A percentile compares a stretch with the other conserved stretches of the same genome.
phyloP scores from a whole-genome alignment of 2,329 filamentous ascomycete species.

The Colletotrichum sp. region DNA sequence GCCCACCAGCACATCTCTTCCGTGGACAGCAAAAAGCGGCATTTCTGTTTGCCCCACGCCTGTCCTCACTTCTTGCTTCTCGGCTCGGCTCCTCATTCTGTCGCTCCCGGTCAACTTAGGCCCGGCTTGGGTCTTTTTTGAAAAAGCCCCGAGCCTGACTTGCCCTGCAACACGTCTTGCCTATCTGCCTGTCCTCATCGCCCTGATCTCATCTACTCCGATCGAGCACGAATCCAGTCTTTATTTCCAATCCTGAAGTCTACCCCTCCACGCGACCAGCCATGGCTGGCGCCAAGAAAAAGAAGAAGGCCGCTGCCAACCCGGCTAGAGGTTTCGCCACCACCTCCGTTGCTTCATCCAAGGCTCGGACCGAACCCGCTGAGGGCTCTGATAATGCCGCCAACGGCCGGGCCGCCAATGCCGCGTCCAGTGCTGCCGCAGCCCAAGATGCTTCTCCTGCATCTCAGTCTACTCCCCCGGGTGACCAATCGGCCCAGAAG shows the following conservation, averaged over 20 bases:
- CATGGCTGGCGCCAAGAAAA: conserved; percentile 82
- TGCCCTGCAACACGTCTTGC: background rate
- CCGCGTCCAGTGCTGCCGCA: background rate
- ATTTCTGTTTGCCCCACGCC: background rate
- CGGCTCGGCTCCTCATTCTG: conserved; percentile 3
- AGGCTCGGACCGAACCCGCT: conserved; percentile 68
- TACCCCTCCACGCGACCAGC: background rate
- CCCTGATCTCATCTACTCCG: background rate
- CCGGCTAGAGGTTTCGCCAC: conserved; percentile 93
- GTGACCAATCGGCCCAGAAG: conserved; percentile 36
- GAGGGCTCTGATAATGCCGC: conserved; percentile 32
- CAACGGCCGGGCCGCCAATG: background rate
- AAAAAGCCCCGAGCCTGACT: background rate
- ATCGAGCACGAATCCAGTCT: background rate
- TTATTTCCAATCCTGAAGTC: background rate
- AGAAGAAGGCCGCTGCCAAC: conserved; percentile 88
- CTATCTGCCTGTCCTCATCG: background rate
- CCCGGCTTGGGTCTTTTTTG: background rate
- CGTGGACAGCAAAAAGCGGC: background rate
- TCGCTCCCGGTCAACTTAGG: background rate
- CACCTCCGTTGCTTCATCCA: conserved; percentile 82
- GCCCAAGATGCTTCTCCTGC: conserved; percentile 31
- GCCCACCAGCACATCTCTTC: background rate
- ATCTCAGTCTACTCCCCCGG: conserved; percentile 22
- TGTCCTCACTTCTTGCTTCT: background rate